Conservation (phyloP, 345 rosid species). For the Eucalyptus tenuipes region DNA sequence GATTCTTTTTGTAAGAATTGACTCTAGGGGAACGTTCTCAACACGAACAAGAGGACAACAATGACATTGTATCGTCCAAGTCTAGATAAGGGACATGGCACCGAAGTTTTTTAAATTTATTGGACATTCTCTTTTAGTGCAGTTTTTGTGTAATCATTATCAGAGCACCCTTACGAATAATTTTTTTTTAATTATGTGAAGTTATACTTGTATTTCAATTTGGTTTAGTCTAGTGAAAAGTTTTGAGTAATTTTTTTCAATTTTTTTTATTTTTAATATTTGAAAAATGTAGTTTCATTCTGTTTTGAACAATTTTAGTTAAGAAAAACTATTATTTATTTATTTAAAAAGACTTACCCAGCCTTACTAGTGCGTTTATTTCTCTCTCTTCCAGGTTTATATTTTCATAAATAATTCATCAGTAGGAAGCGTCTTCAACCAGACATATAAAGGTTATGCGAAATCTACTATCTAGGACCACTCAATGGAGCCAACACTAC, state of each 20-base stretch:
- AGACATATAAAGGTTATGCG: not conserved
- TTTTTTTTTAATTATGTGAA: not conserved
- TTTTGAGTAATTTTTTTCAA: not conserved
- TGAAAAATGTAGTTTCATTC: no score
- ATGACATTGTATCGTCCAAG: accelerated
- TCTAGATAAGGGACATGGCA: not conserved
- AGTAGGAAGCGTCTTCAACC: accelerated
- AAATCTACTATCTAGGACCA: no score
- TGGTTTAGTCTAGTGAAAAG: accelerated
- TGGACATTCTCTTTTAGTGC: not conserved
- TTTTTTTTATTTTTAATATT: no score
- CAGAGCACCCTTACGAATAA: accelerated
- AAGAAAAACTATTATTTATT: not conserved
- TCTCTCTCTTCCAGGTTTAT: no score
- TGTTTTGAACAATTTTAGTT: not conserved
- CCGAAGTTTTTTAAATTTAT: accelerated
- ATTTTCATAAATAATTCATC: no score
- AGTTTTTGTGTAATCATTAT: not conserved
- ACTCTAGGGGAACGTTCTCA: not conserved
- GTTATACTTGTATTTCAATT: not conserved
- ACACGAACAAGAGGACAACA: not conserved
- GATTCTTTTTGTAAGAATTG: accelerated
- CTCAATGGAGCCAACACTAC: not conserved
- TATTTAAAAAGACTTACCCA: not conserved
- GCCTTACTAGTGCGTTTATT: not conserved